Evolutionary conservation across 2,329 filamentous ascomycete genomes (phyloP).

Genomic region (Fusarium protoensiforme): DNA sequence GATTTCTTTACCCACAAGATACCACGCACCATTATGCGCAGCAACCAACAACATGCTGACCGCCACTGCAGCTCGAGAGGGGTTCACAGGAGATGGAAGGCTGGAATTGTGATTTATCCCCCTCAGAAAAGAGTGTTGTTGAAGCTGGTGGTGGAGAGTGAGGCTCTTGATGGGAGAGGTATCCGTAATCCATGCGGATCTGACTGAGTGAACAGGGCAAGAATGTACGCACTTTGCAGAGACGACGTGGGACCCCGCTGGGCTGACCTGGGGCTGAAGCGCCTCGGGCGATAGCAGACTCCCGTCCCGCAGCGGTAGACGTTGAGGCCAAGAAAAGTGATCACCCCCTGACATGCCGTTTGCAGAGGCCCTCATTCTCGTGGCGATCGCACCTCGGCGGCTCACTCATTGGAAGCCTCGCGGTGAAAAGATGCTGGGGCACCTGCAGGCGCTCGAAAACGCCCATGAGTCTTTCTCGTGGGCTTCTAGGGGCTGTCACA

Average conservation of each 20-base stretch:
- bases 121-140: neutral
- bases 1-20: neutral
- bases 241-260: neutral
- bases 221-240: constrained; percentile 7
- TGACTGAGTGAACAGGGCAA: neutral
- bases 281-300: neutral
- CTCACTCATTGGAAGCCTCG: neutral
- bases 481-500: neutral
- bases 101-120: neutral
- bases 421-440: neutral
- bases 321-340: neutral
- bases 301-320: neutral
- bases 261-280: neutral
- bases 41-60: neutral
- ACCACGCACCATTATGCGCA: neutral
- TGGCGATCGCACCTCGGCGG: neutral
- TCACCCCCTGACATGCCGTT: constrained; percentile 3
- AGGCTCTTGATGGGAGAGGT: neutral
- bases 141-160: neutral
- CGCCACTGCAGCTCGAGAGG: neutral
- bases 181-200: neutral
- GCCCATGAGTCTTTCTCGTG: neutral
- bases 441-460: neutral
- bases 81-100: neutral
- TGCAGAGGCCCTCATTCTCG: neutral